A percentile compares a stretch with the other conserved stretches of the same genome.
phyloP scores from a whole-genome alignment of 1,284 basidiomycete species.

The Apiotrichum montevideense region DNA sequence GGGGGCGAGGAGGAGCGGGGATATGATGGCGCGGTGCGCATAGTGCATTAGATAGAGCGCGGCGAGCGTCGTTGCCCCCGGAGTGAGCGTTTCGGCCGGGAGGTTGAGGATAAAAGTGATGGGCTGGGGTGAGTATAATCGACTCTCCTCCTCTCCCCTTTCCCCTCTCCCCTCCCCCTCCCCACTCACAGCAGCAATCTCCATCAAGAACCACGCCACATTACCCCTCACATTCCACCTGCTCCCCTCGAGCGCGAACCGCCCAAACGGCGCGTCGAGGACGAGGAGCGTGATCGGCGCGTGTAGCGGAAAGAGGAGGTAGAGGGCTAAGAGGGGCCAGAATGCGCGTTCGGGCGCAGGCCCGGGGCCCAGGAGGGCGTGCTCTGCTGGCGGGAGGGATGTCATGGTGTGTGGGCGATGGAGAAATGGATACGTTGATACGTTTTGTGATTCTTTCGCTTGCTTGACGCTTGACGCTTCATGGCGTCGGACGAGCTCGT shows the following conservation, averaged over 20 bases:
- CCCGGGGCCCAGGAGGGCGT: too few species aligned
- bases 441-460: too few species aligned
- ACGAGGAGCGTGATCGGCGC: constrained; percentile 46
- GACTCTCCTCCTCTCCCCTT: background rate
- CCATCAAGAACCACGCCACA: constrained; percentile 76
- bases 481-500: too few species aligned
- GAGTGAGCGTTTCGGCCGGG: constrained; percentile 2
- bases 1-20: constrained; percentile 69
- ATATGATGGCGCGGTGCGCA: constrained; percentile 71
- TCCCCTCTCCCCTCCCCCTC: background rate
- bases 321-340: constrained; percentile 32
- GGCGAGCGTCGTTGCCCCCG: background rate
- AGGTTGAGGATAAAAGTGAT: constrained; percentile 47
- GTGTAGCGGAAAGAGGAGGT: constrained; percentile 47
- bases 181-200: constrained; percentile 63
- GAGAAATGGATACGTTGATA: too few species aligned
- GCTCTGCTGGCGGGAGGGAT: too few species aligned
- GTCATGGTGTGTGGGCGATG: too few species aligned
- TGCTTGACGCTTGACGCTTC: too few species aligned
- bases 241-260: constrained; percentile 54
- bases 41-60: constrained; percentile 70
- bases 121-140: constrained; percentile 37
- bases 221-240: constrained; percentile 52
- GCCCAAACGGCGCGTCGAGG: constrained; percentile 67
- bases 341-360: constrained; percentile 10